These are phyloP conservation scores for Mortierella antarctica DNA, from an alignment of 192 early-diverging fungal genomes.

Conservation along the genomic window DNA sequence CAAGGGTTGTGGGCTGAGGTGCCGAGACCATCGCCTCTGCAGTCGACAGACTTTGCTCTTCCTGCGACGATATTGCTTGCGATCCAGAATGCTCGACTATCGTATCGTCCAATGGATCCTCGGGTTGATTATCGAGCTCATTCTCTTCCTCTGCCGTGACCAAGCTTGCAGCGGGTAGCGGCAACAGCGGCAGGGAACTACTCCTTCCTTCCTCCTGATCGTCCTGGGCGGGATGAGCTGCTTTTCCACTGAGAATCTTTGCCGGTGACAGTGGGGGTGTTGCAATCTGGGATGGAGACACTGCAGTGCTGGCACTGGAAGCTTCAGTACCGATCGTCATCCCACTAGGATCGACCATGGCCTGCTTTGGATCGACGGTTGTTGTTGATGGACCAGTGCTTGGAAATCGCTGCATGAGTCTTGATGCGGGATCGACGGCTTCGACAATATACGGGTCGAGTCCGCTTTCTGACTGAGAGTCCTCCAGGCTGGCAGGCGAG, in stretches of 20 bases:
- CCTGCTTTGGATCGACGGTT: neutral
- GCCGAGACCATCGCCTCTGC: neutral
- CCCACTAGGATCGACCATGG: neutral
- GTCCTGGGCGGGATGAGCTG: neutral
- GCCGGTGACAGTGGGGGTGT: conserved; percentile 28
- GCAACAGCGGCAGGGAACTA: neutral
- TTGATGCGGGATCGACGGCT: neutral
- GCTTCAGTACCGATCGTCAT: neutral
- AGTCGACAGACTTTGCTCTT: neutral
- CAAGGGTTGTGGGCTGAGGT: neutral
- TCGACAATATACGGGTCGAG: conserved; percentile 13
- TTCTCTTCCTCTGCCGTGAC: neutral
- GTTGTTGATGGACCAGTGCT: neutral
- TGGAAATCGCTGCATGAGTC: conserved; percentile 5
- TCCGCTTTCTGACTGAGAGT: conserved; percentile 35
- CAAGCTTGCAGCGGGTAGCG: neutral
- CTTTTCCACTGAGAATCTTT: conserved; percentile 1
- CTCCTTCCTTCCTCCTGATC: neutral
- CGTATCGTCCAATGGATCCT: neutral
- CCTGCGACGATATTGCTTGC: neutral
- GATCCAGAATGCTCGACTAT: neutral
- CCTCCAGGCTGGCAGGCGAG: conserved; percentile 43
- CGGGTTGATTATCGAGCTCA: neutral
- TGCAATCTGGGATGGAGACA: conserved; percentile 31
- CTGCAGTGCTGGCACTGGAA: conserved; percentile 3